These are phyloP conservation scores for Thuidium tamariscinum DNA, from an alignment of 225 moss, liverwort and hornwort species.

Conservation along the genomic window DNA sequence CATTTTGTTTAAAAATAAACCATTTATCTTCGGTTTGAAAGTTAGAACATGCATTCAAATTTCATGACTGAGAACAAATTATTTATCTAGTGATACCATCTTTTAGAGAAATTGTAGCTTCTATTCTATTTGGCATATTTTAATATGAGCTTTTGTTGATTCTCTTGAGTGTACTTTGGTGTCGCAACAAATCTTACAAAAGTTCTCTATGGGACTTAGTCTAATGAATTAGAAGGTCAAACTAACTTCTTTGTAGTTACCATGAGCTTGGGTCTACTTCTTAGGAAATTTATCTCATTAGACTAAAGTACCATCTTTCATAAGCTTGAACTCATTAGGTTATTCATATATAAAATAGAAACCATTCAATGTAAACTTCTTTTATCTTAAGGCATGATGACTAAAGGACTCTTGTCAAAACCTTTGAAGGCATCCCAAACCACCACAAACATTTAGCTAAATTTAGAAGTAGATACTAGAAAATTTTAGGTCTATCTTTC, in stretches of 20 bases:
- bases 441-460: accelerated
- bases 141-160: too few relatives aligned
- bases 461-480: neutral
- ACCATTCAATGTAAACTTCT: neutral
- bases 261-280: neutral
- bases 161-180: accelerated
- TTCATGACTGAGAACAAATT: too few relatives aligned
- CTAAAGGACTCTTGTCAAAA: neutral
- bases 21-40: too few relatives aligned
- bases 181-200: neutral
- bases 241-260: neutral
- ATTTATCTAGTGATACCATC: neutral
- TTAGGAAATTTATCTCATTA: neutral
- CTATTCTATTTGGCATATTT: neutral
- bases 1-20: too few relatives aligned
- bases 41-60: too few relatives aligned
- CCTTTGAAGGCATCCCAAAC: neutral
- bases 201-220: neutral
- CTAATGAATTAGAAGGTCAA: neutral
- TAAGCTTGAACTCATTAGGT: accelerated
- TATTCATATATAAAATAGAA: neutral
- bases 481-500: neutral
- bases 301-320: accelerated
- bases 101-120: accelerated
- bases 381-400: too few relatives aligned